A percentile compares a stretch with the other conserved stretches of the same genome.
Evolutionary conservation across 2,329 filamentous ascomycete genomes (phyloP).

Genomic region (Pseudogymnoascus sp.): DNA sequence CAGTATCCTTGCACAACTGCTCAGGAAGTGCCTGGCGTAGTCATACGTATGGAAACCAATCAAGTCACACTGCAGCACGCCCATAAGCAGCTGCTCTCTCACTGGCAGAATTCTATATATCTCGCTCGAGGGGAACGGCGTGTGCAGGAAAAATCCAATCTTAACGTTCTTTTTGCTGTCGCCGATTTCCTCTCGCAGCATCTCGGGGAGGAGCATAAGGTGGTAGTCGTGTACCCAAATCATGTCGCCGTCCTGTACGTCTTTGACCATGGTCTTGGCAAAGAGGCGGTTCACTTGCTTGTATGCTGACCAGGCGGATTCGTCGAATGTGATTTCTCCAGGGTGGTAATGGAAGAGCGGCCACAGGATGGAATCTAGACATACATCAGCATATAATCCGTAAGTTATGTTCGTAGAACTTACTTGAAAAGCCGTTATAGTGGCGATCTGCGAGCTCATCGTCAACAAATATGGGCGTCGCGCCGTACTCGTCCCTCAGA

Average conservation of each 20-base stretch:
- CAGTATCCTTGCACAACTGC: slow-evolving; percentile 90
- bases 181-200: slow-evolving; percentile 86
- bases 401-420: slow-evolving; percentile 29
- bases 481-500: slow-evolving; percentile 78
- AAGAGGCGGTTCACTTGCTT: slow-evolving; percentile 88
- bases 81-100: slow-evolving; percentile 75
- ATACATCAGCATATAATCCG: not conserved
- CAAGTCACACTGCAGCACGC: slow-evolving; percentile 85
- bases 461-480: slow-evolving; percentile 85
- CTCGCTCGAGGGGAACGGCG: slow-evolving; percentile 91
- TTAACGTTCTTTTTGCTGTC: slow-evolving; percentile 80
- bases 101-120: slow-evolving; percentile 95
- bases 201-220: slow-evolving; percentile 89
- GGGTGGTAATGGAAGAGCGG: slow-evolving; percentile 98
- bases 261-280: slow-evolving; percentile 74
- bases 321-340: slow-evolving; percentile 95
- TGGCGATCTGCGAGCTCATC: slow-evolving; percentile 90
- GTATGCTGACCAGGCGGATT: slow-evolving; percentile 88
- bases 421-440: slow-evolving; percentile 97
- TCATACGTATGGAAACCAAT: slow-evolving; percentile 99
- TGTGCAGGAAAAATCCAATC: slow-evolving; percentile 97
- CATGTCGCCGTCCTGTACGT: slow-evolving; percentile 86
- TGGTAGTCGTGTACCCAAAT: slow-evolving; percentile 99
- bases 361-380: slow-evolving; percentile 87
- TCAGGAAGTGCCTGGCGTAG: slow-evolving; percentile 95